phyloP scores from a whole-genome alignment of 2,329 filamentous ascomycete genomes.

The Stenocarpella maydis region DNA sequence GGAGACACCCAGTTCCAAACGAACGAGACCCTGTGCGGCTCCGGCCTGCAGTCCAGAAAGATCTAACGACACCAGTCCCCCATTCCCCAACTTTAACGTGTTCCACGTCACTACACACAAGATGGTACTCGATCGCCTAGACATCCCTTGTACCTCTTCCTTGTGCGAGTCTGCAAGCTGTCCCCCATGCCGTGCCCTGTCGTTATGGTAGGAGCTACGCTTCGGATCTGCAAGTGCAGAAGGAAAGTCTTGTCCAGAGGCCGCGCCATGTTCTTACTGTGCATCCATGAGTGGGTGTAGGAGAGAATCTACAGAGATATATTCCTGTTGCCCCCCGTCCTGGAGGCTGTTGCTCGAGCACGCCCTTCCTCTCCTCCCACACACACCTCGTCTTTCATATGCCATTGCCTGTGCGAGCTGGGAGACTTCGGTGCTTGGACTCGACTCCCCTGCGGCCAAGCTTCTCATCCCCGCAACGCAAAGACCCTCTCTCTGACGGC shows the following conservation, averaged over 20 bases:
- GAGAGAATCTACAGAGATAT: slow-evolving; percentile 32
- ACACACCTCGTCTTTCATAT: slow-evolving; percentile 6
- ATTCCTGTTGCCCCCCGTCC: slow-evolving; percentile 31
- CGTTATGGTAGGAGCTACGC: neutral
- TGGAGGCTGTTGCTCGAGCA: neutral
- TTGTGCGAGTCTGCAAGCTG: slow-evolving; percentile 28
- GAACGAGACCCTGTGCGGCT: slow-evolving; percentile 28
- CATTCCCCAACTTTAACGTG: neutral
- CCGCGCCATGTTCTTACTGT: slow-evolving; percentile 17
- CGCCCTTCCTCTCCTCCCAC: slow-evolving; percentile 29
- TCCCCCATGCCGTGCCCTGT: slow-evolving; percentile 26
- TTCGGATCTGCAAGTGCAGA: slow-evolving; percentile 20
- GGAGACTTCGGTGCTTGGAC: neutral
- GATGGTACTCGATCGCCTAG: slow-evolving; percentile 24
- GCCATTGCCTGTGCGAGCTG: slow-evolving; percentile 7
- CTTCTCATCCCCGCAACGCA: slow-evolving; percentile 6
- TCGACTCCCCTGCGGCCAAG: slow-evolving; percentile 3
- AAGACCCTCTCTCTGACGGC: neutral
- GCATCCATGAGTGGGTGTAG: neutral
- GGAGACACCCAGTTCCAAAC: neutral
- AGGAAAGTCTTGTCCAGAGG: slow-evolving; percentile 1
- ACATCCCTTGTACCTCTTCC: slow-evolving; percentile 5
- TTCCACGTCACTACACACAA: slow-evolving; percentile 18
- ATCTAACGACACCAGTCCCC: slow-evolving; percentile 10
- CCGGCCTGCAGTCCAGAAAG: slow-evolving; percentile 23